Evolutionary conservation across 2,329 filamentous ascomycete genomes (phyloP).

Genomic region (Ilyonectria sp.): DNA sequence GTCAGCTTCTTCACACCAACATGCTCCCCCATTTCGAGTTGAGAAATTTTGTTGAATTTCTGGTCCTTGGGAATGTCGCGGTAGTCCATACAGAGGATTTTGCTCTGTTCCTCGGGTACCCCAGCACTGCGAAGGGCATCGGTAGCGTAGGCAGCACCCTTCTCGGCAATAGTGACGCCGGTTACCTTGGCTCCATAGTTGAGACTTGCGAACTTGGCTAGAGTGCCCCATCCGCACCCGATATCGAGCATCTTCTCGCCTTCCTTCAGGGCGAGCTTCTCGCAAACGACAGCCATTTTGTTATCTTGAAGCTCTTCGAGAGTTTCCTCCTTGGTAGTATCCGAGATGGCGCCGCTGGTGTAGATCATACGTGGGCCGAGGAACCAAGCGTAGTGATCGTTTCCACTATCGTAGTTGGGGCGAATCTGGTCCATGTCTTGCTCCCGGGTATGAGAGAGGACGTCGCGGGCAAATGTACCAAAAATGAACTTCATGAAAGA

Average conservation of each 20-base stretch:
- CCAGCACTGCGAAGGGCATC: conserved; percentile 83
- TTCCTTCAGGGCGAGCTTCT: conserved; percentile 87
- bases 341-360: conserved; percentile 91
- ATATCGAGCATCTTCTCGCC: conserved; percentile 90
- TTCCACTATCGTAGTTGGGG: conserved; percentile 94
- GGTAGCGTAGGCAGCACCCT: conserved; percentile 97
- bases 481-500: conserved; percentile 88
- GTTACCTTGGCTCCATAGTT: conserved; percentile 89
- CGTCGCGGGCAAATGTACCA: conserved; percentile 85
- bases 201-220: conserved; percentile 89
- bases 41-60: conserved; percentile 95
- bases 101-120: conserved; percentile 86
- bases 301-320: conserved; percentile 98
- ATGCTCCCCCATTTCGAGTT: conserved; percentile 97
- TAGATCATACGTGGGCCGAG: conserved; percentile 98
- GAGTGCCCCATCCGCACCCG: conserved; percentile 95
- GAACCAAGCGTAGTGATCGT: conserved; percentile 98
- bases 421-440: conserved; percentile 97
- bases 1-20: conserved; percentile 90
- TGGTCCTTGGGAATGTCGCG: conserved; percentile 84
- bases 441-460: conserved; percentile 88
- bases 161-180: conserved; percentile 91
- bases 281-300: conserved; percentile 92
- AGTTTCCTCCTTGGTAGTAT: conserved; percentile 86
- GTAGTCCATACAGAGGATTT: conserved; percentile 94